phyloP scores from a whole-genome alignment of 2,329 filamentous ascomycete species.

The Stagonosporopsis cucurbitacearum region DNA sequence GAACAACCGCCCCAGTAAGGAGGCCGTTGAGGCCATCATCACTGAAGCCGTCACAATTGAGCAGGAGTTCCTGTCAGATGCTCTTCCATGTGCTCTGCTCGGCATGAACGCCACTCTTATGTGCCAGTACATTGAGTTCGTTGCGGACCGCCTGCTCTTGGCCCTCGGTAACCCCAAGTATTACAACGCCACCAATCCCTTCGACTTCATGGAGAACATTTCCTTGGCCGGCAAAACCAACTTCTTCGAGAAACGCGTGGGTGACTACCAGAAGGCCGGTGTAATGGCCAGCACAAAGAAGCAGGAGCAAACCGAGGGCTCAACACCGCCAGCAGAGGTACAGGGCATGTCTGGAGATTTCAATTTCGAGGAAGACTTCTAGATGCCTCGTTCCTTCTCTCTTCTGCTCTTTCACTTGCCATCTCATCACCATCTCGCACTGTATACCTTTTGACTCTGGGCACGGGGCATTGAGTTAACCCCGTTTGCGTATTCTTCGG shows the following conservation, averaged over 20 bases:
- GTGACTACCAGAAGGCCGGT: constrained; percentile 99
- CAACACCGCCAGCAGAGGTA: constrained; percentile 51
- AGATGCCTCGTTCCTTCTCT: constrained; percentile 51
- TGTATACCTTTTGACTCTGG: constrained; percentile 33
- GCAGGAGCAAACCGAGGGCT: constrained; percentile 59
- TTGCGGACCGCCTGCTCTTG: constrained; percentile 91
- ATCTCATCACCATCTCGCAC: constrained; percentile 30
- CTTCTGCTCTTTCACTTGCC: constrained; percentile 21
- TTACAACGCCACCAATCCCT: constrained; percentile 93
- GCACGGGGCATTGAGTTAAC: constrained; percentile 34
- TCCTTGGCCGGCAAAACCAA: constrained; percentile 99
- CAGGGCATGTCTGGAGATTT: constrained; percentile 72
- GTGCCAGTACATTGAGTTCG: constrained; percentile 99
- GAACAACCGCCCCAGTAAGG: constrained; percentile 84
- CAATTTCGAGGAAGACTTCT: constrained; percentile 96
- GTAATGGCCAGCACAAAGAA: constrained; percentile 94
- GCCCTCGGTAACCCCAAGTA: constrained; percentile 93
- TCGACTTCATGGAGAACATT: constrained; percentile 99
- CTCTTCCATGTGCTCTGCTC: constrained; percentile 87
- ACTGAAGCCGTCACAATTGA: constrained; percentile 92
- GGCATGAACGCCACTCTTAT: constrained; percentile 98
- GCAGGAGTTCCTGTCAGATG: constrained; percentile 97
- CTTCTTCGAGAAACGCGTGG: constrained; percentile 99
- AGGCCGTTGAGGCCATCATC: constrained; percentile 86
- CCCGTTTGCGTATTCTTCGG: constrained; percentile 33